A percentile compares a stretch with the other conserved stretches of the same genome.
These are phyloP conservation scores for Colletotrichum endophyticum DNA, from an alignment of 2,329 filamentous ascomycete species.

Conservation along the genomic window DNA sequence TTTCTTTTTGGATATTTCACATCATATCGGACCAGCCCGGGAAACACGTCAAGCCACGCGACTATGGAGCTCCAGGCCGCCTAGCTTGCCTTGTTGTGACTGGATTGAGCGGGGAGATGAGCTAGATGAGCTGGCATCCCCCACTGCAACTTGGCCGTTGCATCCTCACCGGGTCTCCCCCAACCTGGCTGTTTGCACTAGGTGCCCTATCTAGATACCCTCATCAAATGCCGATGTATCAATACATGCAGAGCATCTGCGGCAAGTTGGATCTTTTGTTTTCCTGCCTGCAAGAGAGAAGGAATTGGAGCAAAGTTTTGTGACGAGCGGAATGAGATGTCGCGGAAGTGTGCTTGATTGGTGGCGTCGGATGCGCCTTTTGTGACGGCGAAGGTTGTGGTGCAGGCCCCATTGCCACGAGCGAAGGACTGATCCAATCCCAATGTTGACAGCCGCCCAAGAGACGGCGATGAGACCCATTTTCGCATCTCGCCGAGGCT, in stretches of 20 bases:
- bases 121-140: neutral
- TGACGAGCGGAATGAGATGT: neutral
- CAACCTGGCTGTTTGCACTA: neutral
- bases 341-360: neutral
- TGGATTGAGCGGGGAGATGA: neutral
- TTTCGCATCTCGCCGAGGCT: neutral
- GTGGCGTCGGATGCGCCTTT: slow-evolving; percentile 2
- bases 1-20: neutral
- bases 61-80: neutral
- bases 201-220: slow-evolving; percentile 14
- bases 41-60: neutral
- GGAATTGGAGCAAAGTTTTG: neutral
- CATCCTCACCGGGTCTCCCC: neutral
- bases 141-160: neutral
- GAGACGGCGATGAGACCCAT: neutral
- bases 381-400: neutral
- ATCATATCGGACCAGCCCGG: neutral
- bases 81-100: neutral
- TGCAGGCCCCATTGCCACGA: slow-evolving; percentile 4
- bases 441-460: neutral
- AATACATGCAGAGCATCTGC: neutral
- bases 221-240: slow-evolving; percentile 7
- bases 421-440: neutral
- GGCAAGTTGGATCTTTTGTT: neutral
- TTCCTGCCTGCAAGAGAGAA: neutral